phyloP scores from a whole-genome alignment of 495 filamentous ascomycete genomes.

The Talaromyces borbonicus region DNA sequence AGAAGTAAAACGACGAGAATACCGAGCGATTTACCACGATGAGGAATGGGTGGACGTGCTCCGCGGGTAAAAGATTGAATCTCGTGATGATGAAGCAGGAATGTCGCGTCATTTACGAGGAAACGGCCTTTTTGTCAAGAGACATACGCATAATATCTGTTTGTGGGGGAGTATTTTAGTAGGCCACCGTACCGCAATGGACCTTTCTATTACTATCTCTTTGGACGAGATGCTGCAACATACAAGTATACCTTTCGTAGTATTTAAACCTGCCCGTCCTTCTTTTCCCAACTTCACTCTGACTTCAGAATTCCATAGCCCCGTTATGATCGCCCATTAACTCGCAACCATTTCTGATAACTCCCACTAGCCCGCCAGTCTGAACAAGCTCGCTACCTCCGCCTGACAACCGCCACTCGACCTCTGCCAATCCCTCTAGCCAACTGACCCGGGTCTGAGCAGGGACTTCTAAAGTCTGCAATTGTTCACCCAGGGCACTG shows the following conservation, averaged over 20 bases:
- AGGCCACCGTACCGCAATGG: no score
- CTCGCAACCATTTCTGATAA: slow-evolving; percentile 79
- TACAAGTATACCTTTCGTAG: background rate
- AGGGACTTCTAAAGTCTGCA: slow-evolving; percentile 75
- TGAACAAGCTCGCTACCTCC: slow-evolving; percentile 86
- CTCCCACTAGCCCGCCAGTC: slow-evolving; percentile 85
- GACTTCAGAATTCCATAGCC: slow-evolving; percentile 12
- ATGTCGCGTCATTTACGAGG: no score
- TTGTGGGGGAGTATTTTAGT: no score
- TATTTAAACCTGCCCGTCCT: background rate
- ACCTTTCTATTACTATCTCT: no score
- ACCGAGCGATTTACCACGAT: background rate
- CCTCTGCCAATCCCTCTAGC: slow-evolving; percentile 84
- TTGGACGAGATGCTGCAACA: no score
- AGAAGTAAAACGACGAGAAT: background rate
- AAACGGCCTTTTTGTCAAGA: no score
- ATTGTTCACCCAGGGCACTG: slow-evolving; percentile 69
- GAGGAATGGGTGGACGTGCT: no score
- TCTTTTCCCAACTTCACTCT: background rate
- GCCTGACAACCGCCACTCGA: slow-evolving; percentile 83
- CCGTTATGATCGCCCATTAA: slow-evolving; percentile 40
- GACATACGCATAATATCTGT: no score
- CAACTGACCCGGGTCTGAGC: slow-evolving; percentile 79
- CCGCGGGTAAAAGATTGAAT: background rate
- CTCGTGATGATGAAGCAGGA: background rate